Evolutionary conservation across 805 yeast species (phyloP).

Genomic region (Zygosaccharomyces gambellarensis): DNA sequence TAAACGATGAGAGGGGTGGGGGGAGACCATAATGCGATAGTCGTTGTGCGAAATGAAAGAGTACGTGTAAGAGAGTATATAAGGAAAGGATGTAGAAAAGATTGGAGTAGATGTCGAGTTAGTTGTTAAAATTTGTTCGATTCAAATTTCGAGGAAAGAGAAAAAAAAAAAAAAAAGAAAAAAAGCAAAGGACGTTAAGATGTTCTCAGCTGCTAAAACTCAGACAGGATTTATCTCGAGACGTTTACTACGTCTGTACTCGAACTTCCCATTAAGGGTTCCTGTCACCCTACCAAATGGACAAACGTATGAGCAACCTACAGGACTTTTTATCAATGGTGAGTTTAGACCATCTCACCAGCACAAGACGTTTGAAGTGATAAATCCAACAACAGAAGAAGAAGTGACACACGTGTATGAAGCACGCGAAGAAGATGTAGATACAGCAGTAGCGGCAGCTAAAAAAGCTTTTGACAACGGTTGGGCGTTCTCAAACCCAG

Average conservation of each 20-base stretch:
- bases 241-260: slow-evolving; percentile 22
- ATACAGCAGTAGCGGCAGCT: slow-evolving; percentile 83
- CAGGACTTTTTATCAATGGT: slow-evolving; percentile 73
- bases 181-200: neutral
- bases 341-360: slow-evolving; percentile 59
- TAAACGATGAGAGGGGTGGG: neutral
- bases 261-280: slow-evolving; percentile 41
- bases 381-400: slow-evolving; percentile 69
- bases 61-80: neutral
- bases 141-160: too few species aligned
- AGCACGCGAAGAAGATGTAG: slow-evolving; percentile 70
- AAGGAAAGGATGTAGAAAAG: neutral
- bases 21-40: neutral
- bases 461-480: slow-evolving; percentile 61
- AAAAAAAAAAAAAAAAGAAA: too few species aligned
- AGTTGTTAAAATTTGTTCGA: too few species aligned
- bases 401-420: slow-evolving; percentile 60
- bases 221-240: slow-evolving; percentile 3
- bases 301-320: slow-evolving; percentile 62
- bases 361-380: slow-evolving; percentile 56
- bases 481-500: slow-evolving; percentile 71
- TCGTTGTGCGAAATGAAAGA: neutral
- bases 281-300: slow-evolving; percentile 68
- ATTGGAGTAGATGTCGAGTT: too few species aligned
- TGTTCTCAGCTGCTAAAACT: slow-evolving; percentile 1